Evolutionary conservation across 1,284 basidiomycete species (phyloP).

Genomic region (Neonothopanus nambi): DNA sequence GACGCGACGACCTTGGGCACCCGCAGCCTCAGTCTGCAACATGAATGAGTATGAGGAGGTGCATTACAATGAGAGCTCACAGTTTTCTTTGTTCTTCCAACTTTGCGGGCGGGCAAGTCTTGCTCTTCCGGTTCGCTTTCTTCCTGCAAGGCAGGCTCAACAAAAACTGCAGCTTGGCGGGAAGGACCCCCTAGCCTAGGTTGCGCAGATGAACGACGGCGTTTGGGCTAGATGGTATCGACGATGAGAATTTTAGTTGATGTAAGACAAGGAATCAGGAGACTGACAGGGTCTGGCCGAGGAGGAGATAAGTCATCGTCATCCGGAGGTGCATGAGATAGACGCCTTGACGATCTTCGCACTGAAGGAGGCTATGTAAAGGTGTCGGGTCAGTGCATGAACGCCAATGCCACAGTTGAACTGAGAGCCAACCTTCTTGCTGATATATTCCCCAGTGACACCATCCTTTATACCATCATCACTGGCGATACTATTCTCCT

Average conservation of each 20-base stretch:
- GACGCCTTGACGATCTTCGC: slow-evolving; percentile 49
- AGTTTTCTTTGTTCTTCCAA: slow-evolving; percentile 58
- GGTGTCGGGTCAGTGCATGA: neutral
- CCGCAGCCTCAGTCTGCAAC: slow-evolving; percentile 47
- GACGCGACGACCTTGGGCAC: slow-evolving; percentile 50
- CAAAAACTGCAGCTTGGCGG: slow-evolving; percentile 34
- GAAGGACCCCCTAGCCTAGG: slow-evolving; percentile 59
- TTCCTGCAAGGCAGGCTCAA: slow-evolving; percentile 55
- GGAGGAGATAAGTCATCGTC: slow-evolving; percentile 38
- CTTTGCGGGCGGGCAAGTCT: slow-evolving; percentile 56
- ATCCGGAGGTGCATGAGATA: slow-evolving; percentile 51
- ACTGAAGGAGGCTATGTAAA: slow-evolving; percentile 27
- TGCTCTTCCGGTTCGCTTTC: slow-evolving; percentile 80
- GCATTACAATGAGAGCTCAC: slow-evolving; percentile 36
- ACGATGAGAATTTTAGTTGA: slow-evolving; percentile 33
- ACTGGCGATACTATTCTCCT: slow-evolving; percentile 69
- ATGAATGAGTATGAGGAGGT: slow-evolving; percentile 1
- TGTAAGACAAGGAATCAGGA: slow-evolving; percentile 12
- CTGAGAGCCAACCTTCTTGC: slow-evolving; percentile 41
- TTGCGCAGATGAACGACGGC: slow-evolving; percentile 68
- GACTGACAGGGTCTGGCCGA: slow-evolving; percentile 50
- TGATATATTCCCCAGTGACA: slow-evolving; percentile 65
- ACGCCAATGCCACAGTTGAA: slow-evolving; percentile 1
- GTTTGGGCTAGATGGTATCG: slow-evolving; percentile 50
- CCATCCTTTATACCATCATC: slow-evolving; percentile 81